Base-by-base conservation (phyloP, 768 basidiomycete genomes). In the Mycena capillaripes region DNA sequence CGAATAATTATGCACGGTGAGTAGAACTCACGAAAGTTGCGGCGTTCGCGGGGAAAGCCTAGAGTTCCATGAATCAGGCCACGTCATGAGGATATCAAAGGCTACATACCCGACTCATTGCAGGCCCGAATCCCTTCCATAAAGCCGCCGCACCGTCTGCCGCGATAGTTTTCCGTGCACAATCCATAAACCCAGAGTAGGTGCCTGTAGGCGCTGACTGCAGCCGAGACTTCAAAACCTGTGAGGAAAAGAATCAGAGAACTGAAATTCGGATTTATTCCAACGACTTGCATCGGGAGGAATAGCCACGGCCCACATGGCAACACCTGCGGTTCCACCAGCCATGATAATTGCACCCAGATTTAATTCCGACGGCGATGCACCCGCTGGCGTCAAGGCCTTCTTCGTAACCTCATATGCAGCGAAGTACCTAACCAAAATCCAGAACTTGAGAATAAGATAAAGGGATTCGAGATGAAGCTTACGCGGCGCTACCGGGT, bases 301-400 rank as follows among this genome's bases (percentile, higher is more conserved):
- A 76, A 99, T 98, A 29, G 95, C 97, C 76, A 99, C 87, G 21
- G 94, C 87, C 98, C 98, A 99, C 98, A 99, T 99, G 42, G 97
- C 97, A 6, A 99, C 90, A 76, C 98, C 98, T 1, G 98, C 98
- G 46, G 90, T 92, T 63, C 97, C 98, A 75, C 98, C 98, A 61
- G 97, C 96, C 65, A 97, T 70, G 75, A 99, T 93, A 76, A 99
- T 89, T 21, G 94, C 93, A 36, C 94, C 88, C 30, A 99, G 86
- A 76, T 96, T 94, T 68, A 99, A 87, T 58, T 96, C 92, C 42
- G 90, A 87, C 3, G 94, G 88, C n/a, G 92, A 92, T 21, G 94
- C 86, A 36, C 94, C 94, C 46, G 88, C 89, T 9, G 96, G 95
- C 16, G 93, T 96, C 72, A 99, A 83, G 2, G 89, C 83, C 79